Percentiles rank a stretch among this genome's conserved stretches.
phyloP scores from a whole-genome alignment of 495 filamentous ascomycete species.

The Jackrogersella minutella region DNA sequence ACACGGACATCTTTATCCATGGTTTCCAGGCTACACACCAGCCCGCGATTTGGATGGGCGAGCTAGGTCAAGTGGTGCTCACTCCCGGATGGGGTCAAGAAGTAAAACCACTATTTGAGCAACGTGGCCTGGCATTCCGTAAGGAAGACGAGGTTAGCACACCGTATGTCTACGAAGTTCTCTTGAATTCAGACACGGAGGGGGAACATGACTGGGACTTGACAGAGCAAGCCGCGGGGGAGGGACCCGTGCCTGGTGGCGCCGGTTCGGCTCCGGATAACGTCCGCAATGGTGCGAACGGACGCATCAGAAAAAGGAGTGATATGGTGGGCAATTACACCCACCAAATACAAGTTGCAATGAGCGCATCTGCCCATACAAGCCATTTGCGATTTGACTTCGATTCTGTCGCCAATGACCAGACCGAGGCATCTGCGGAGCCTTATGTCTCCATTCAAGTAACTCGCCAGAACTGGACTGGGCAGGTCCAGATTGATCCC shows the following conservation, averaged over 20 bases:
- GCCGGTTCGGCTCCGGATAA: slow-evolving; percentile 32
- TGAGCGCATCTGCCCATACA: slow-evolving; percentile 42
- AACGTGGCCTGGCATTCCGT: slow-evolving; percentile 43
- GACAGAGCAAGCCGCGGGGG: slow-evolving; percentile 37
- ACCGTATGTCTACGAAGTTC: slow-evolving; percentile 44
- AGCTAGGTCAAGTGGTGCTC: slow-evolving; percentile 42
- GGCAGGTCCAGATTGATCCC: slow-evolving; percentile 41
- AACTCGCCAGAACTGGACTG: slow-evolving; percentile 47
- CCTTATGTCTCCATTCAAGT: slow-evolving; percentile 44
- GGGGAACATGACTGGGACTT: slow-evolving; percentile 40
- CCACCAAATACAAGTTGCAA: slow-evolving; percentile 38
- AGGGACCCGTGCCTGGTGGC: slow-evolving; percentile 42
- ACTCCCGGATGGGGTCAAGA: slow-evolving; percentile 37
- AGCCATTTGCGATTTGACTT: slow-evolving; percentile 41
- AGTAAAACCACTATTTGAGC: slow-evolving; percentile 39
- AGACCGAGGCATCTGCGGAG: neutral
- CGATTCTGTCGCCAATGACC: neutral
- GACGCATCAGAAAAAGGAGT: slow-evolving; percentile 31
- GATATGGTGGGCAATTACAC: neutral
- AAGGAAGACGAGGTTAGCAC: slow-evolving; percentile 45
- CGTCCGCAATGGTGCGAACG: slow-evolving; percentile 39
- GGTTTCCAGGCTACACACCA: slow-evolving; percentile 48
- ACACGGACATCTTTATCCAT: slow-evolving; percentile 41
- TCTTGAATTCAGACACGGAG: slow-evolving; percentile 41
- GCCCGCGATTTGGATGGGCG: slow-evolving; percentile 49